Evolutionary conservation across 129 eudicot species (phyloP).

Genomic region (Pittosporum tobira): DNA sequence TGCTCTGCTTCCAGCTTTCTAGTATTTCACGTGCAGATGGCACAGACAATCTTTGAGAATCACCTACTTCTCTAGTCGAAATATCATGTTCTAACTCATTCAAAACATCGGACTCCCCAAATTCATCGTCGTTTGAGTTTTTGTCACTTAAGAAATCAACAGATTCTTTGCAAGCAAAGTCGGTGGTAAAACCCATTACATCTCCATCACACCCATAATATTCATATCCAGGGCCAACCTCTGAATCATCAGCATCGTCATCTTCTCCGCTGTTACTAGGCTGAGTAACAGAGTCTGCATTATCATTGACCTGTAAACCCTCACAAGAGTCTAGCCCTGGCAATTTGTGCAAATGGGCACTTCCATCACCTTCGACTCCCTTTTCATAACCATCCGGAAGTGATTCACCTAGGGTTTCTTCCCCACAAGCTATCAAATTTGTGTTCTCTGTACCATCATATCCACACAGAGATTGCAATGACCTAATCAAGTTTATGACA

Average conservation of each 20-base stretch:
- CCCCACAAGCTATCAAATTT: not conserved
- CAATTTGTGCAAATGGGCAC: not conserved
- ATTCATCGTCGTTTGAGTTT: constrained; percentile 11
- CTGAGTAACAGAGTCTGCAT: not conserved
- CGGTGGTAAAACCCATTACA: constrained; percentile 19
- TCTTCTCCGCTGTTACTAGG: not conserved
- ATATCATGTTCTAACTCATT: constrained; percentile 38
- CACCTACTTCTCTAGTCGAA: constrained; percentile 31
- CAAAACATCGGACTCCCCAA: constrained; percentile 18
- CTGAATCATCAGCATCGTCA: not conserved
- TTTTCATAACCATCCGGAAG: constrained; percentile 11
- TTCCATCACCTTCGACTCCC: constrained; percentile 17
- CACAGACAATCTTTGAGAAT: constrained; percentile 20
- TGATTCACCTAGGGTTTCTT: constrained; percentile 5
- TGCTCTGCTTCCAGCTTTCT: constrained; percentile 61
- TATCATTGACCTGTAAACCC: not conserved
- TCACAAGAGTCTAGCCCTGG: not conserved
- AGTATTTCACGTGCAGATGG: constrained; percentile 78
- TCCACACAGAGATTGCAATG: constrained; percentile 51
- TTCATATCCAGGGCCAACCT: constrained; percentile 3
- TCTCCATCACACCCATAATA: not conserved
- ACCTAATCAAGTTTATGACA: constrained; percentile 39
- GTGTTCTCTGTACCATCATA: constrained; percentile 15
- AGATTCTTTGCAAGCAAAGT: constrained; percentile 22
- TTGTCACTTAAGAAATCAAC: constrained; percentile 12